A percentile compares a stretch with the other conserved stretches of the same genome.
Evolutionary conservation across 1,139 yeast genomes (phyloP).

Genomic region (Pichiaceae sp.): DNA sequence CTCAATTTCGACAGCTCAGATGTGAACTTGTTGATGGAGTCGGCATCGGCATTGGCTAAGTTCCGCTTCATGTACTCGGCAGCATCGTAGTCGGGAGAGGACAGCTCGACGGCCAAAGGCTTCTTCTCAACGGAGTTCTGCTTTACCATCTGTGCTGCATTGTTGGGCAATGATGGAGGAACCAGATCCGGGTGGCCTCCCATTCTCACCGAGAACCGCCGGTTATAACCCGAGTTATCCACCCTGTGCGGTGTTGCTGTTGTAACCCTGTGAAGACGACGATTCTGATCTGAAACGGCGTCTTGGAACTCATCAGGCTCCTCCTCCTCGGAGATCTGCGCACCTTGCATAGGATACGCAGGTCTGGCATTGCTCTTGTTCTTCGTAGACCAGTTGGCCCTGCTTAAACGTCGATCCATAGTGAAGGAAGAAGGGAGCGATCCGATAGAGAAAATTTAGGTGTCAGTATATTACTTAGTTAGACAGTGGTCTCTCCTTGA

Average conservation of each 20-base stretch:
- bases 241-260: slow-evolving; percentile 10
- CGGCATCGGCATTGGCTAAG: slow-evolving; percentile 59
- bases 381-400: slow-evolving; percentile 19
- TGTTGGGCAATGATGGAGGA: slow-evolving; percentile 1
- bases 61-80: slow-evolving; percentile 44
- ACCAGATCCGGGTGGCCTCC: slow-evolving; percentile 4
- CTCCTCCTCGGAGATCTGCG: not conserved
- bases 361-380: slow-evolving; percentile 1
- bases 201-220: slow-evolving; percentile 19
- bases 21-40: slow-evolving; percentile 66
- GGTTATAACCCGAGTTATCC: slow-evolving; percentile 14
- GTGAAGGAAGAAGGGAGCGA: not conserved
- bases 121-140: slow-evolving; percentile 2
- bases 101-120: slow-evolving; percentile 9
- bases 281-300: not conserved
- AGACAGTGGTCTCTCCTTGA: slow-evolving; percentile 9
- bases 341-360: not conserved
- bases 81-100: slow-evolving; percentile 35
- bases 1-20: slow-evolving; percentile 47
- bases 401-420: slow-evolving; percentile 14
- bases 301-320: slow-evolving; percentile 1
- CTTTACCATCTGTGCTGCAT: slow-evolving; percentile 1
- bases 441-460: not conserved
- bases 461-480: no score
- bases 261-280: not conserved